Evolutionary conservation across 345 rosid genomes (phyloP).

Genomic region (Brassica rapa): DNA sequence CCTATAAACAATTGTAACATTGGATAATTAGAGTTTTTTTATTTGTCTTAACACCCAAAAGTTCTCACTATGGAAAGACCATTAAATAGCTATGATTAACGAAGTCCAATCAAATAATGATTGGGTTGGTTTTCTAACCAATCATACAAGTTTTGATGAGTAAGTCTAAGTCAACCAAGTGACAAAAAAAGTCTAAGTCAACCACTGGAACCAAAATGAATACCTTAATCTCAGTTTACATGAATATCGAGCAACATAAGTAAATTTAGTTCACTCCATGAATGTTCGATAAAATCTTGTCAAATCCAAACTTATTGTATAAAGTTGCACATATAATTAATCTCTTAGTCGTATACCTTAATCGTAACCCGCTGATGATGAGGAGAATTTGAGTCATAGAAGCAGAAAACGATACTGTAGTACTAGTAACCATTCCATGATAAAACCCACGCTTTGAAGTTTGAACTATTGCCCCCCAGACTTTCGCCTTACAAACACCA

Average conservation of each 20-base stretch:
- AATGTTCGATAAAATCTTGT: too few relatives aligned
- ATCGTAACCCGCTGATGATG: slow-evolving; percentile 32
- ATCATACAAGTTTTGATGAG: not conserved
- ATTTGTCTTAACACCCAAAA: not conserved
- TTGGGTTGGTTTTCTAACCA: not conserved
- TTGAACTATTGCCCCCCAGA: slow-evolving; percentile 17
- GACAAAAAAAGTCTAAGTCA: not conserved
- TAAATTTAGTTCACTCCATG: not conserved
- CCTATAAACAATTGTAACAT: slow-evolving; percentile 1
- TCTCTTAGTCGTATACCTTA: slow-evolving; percentile 20
- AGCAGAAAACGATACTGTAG: slow-evolving; percentile 38
- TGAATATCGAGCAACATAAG: not conserved
- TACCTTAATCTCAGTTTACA: not conserved
- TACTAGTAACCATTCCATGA: slow-evolving; percentile 30
- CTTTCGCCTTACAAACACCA: too few relatives aligned
- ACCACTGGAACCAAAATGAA: not conserved
- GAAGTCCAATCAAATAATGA: not conserved
- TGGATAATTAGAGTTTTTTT: not conserved
- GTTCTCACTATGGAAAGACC: not conserved
- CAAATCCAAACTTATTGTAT: too few relatives aligned
- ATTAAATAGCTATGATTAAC: not conserved
- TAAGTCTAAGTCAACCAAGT: not conserved
- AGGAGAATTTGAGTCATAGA: slow-evolving; percentile 40
- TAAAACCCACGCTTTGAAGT: not conserved
- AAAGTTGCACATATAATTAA: too few relatives aligned